These are phyloP conservation scores for Toxoplasma gondii DNA, from an alignment of 169 alveolate species.

Conservation along the genomic window DNA sequence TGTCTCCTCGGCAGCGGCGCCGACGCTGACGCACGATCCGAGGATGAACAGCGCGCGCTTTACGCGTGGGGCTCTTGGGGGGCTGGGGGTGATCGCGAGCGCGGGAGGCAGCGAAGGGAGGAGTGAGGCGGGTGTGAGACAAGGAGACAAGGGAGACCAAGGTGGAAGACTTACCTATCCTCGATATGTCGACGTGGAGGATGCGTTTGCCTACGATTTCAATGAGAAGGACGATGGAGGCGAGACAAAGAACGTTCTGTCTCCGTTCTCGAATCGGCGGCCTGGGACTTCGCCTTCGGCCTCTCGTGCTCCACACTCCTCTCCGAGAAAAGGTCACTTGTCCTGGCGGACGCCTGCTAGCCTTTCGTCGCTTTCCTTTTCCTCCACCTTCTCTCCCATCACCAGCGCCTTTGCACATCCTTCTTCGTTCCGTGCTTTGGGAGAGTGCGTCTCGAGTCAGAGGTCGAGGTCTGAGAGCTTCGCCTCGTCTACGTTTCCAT, in stretches of 20 bases:
- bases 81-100: too few species aligned
- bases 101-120: too few species aligned
- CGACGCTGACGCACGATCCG: too few species aligned
- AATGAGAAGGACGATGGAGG: neutral
- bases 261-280: neutral
- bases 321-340: neutral
- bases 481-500: neutral
- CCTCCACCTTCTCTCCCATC: neutral
- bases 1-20: too few species aligned
- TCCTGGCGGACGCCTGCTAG: neutral
- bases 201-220: conserved; percentile 4
- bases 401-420: neutral
- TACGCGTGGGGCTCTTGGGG: too few species aligned
- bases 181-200: conserved; percentile 19
- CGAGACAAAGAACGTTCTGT: neutral
- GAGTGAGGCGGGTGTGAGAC: too few species aligned
- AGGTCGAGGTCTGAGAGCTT: neutral
- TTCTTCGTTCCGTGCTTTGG: neutral
- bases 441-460: neutral
- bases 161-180: neutral
- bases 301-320: neutral
- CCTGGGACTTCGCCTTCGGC: neutral
- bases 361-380: neutral
- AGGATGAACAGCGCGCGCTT: too few species aligned
- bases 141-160: too few species aligned